Evolutionary conservation across 257 asterid genomes (phyloP), one percentile per base, ranked within the genome.

Genomic region (Galeopsis tetrahit): DNA sequence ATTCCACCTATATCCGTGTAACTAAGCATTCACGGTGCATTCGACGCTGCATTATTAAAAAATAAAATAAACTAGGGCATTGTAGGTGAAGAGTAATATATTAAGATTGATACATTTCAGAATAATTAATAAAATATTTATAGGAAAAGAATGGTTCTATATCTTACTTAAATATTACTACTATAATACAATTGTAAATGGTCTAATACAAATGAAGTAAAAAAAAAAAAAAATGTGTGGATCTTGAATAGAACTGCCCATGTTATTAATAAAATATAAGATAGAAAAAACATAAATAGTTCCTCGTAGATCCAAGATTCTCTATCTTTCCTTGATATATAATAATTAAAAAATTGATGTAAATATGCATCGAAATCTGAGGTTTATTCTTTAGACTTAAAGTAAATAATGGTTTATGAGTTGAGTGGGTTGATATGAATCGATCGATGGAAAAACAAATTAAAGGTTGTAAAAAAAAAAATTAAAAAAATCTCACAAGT

Each of bases 281-380:
- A 2, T 7, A 7, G 36, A 38, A 36, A 61, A 32, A 32, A 1
- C 6, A 14, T 49, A 51, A 39, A 6, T 10, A 52, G 60, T 53
- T 55, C 80, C 72, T 56, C 73, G 77, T 70, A 46, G 73, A 70
- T 77, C 77, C 51, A 76, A 64, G 58, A 60, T 51, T 36, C 73
- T 66, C 40, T 28, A 7, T 40, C 46, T 42, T 52, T 32, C 43
- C 33, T 52, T 17, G 17, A 52, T 35, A 21, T 6, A 49, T n/a
- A 17, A 52, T 38, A 17, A 36, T 15, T 5, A 21, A 39, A 39
- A 55, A 13, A 40, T 28, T 28, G 14, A 7, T 56, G 15, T 10
- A 13, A 9, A 14, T 7, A 35, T 17, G 35, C 35, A 14, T 33
- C 7, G 10, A 36, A 49, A 34, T 14, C 36, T 36, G 49, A 44